Evolutionary conservation across 1,284 basidiomycete species (phyloP), one percentile per base, ranked within the genome.

Genomic region (Ganoderma lingzhi): DNA sequence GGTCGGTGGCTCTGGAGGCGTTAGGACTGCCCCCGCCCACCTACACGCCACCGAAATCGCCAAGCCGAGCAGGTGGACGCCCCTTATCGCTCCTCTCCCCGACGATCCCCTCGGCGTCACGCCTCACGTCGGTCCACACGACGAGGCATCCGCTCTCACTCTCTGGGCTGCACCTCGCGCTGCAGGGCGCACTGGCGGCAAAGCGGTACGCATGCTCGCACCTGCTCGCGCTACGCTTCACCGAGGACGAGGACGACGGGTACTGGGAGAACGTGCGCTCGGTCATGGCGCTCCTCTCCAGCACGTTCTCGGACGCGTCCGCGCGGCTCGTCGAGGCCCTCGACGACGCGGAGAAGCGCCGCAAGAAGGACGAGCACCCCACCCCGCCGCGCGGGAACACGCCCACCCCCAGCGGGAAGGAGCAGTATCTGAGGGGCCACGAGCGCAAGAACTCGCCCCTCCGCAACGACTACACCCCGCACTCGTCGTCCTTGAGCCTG

Each of bases 231-330:
- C 78, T 95, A 45, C 85, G 93, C 5, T 95, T 94, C 75, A 82
- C 80, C 59, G 80, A 80, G 63, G 76, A 78, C 15, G 91, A 92
- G 71, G 89, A 91, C 71, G 82, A 82, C 15, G 81, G 82, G 8
- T 95, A 95, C 75, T 95, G 93, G 93, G 93, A 94, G 73, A 90
- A 94, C 75, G 92, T 93, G 41, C 85, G 90, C 30, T 88, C 89
- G 48, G 87, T 95, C 41, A 90, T 93, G 83, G 84, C 83, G 6
- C 77, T 95, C 5, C 79, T 95, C 67, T 89, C 88, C 2, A 88
- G 84, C 45, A 86, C 91, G 6, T 83, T 94, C 55, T 83, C 84
- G 3, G 92, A 93, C 75, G 86, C 90, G 2, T 84, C 88, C 12
- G 81, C 87, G 12, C 81, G 89, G 32, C 83, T 95, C 3, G 78